These are phyloP conservation scores for Phytophthora megakarya DNA, from an alignment of 352 stramenopile genomes.

Conservation along the genomic window DNA sequence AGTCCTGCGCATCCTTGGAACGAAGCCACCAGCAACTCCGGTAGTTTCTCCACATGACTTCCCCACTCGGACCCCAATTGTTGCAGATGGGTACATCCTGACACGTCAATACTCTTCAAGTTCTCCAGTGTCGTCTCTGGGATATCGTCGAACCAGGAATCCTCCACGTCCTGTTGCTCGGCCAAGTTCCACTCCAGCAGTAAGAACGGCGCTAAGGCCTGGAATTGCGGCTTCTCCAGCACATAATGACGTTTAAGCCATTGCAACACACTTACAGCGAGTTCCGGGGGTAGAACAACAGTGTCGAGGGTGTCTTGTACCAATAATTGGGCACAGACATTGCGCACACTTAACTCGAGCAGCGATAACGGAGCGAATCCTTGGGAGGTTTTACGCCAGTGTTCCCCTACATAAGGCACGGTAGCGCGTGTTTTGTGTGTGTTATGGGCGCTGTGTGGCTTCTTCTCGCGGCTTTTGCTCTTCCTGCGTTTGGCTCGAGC, in stretches of 20 bases:
- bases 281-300: constrained; percentile 41
- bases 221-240: constrained; percentile 64
- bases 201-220: constrained; percentile 52
- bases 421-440: background rate
- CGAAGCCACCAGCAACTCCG: constrained; percentile 50
- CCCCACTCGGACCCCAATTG: constrained; percentile 49
- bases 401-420: constrained; percentile 52
- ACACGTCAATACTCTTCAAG: constrained; percentile 63
- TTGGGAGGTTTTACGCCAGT: constrained; percentile 48
- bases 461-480: constrained; percentile 24
- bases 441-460: constrained; percentile 8
- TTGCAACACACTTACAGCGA: constrained; percentile 50
- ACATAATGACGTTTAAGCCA: constrained; percentile 64
- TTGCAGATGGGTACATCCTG: constrained; percentile 56
- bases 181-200: constrained; percentile 64
- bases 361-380: constrained; percentile 58
- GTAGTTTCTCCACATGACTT: constrained; percentile 33
- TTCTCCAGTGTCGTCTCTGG: constrained; percentile 46
- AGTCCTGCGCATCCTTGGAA: constrained; percentile 60
- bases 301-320: constrained; percentile 23
- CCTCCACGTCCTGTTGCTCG: constrained; percentile 51
- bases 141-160: constrained; percentile 72
- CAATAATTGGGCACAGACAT: constrained; percentile 52
- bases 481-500: constrained; percentile 10
- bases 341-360: constrained; percentile 60